Percentiles rank a stretch among this genome's conserved stretches.
Conservation (phyloP, 2,329 filamentous ascomycete species). For the Exophiala sp. region DNA sequence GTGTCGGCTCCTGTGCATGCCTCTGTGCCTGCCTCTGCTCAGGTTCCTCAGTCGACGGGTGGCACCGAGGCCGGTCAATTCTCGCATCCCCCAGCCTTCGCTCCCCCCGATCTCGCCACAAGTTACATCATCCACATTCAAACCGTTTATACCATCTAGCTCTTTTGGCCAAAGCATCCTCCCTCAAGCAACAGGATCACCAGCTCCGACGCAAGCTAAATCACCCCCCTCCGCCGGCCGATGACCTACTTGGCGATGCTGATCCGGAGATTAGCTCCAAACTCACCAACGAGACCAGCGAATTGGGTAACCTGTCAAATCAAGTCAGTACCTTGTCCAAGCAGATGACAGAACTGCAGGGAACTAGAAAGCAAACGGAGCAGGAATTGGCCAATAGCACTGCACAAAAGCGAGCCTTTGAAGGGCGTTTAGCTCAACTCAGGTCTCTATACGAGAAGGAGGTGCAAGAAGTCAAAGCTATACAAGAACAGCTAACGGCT, state of each 20-base stretch:
- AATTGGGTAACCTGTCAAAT: constrained; percentile 92
- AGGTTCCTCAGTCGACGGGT: constrained; percentile 64
- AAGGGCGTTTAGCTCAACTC: constrained; percentile 78
- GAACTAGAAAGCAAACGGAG: constrained; percentile 71
- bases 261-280: constrained; percentile 85
- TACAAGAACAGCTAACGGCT: constrained; percentile 74
- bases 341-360: constrained; percentile 90
- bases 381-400: constrained; percentile 74
- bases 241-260: constrained; percentile 85
- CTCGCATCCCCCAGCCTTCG: constrained; percentile 47
- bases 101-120: constrained; percentile 19
- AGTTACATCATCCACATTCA: constrained; percentile 56
- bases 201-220: constrained; percentile 34
- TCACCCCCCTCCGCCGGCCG: constrained; percentile 51
- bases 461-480: constrained; percentile 71
- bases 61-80: constrained; percentile 54
- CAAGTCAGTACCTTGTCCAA: constrained; percentile 85
- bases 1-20: constrained; percentile 43
- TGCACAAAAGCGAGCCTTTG: constrained; percentile 87
- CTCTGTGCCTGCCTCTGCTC: constrained; percentile 45
- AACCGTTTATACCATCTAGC: constrained; percentile 86
- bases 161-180: constrained; percentile 82
- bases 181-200: constrained; percentile 66
- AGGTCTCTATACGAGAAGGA: constrained; percentile 89
- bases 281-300: constrained; percentile 79